Evolutionary conservation across 805 yeast species (phyloP).

Genomic region (Ogataea wickerhamii): DNA sequence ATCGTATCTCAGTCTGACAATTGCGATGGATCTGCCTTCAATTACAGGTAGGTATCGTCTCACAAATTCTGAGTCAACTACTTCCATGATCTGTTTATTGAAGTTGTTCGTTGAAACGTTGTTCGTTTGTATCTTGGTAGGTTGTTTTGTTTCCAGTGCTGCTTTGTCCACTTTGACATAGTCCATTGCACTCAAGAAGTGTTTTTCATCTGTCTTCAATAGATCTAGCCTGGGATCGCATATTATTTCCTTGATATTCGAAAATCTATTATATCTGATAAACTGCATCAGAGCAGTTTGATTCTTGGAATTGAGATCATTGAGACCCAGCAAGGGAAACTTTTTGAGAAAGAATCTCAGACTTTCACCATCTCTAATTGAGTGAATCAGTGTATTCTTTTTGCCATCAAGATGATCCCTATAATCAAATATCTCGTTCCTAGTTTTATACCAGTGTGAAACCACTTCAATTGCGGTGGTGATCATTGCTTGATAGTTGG

Average conservation of each 20-base stretch:
- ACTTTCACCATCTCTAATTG: constrained; percentile 47
- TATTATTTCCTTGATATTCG: constrained; percentile 52
- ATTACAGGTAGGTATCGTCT: constrained; percentile 17
- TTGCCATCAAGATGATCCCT: constrained; percentile 65
- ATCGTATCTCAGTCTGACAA: constrained; percentile 34
- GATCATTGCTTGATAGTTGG: constrained; percentile 52
- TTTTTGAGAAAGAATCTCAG: constrained; percentile 38
- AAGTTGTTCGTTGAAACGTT: constrained; percentile 1
- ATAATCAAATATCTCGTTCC: constrained; percentile 37
- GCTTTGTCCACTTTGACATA: constrained; percentile 38
- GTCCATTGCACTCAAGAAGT: constrained; percentile 41
- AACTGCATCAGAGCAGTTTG: constrained; percentile 71
- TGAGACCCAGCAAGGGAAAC: constrained; percentile 45
- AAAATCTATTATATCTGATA: constrained; percentile 63
- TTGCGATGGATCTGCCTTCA: constrained; percentile 28
- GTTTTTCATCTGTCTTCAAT: constrained; percentile 27
- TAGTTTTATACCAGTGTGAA: constrained; percentile 37
- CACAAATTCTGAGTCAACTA: constrained; percentile 31
- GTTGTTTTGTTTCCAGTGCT: background rate
- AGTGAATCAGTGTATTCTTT: constrained; percentile 77
- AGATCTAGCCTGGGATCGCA: constrained; percentile 48
- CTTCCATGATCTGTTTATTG: constrained; percentile 30
- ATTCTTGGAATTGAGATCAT: constrained; percentile 54
- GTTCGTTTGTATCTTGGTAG: constrained; percentile 1
- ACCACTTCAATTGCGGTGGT: constrained; percentile 43